A percentile compares a stretch with the other conserved stretches of the same genome.
Conservation (phyloP, 108 stramenopile species). For the Seminavis robusta region DNA sequence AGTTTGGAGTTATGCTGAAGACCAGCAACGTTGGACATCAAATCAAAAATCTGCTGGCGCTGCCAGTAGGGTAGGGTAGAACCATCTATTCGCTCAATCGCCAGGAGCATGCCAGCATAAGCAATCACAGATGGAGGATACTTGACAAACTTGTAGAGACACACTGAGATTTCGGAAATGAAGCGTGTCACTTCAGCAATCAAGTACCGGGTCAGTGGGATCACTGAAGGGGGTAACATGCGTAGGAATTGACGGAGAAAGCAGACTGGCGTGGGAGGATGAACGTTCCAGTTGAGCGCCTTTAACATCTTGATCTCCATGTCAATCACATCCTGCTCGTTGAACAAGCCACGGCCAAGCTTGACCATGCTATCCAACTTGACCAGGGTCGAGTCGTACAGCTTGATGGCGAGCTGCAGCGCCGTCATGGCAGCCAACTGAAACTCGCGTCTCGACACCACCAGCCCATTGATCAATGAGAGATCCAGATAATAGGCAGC, state of each 20-base stretch:
- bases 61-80: conserved; percentile 22
- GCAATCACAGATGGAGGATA: conserved; percentile 48
- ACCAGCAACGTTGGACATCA: conserved; percentile 20
- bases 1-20: conserved; percentile 15
- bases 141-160: conserved; percentile 50
- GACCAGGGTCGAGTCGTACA: conserved; percentile 60
- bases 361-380: conserved; percentile 55
- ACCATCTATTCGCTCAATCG: conserved; percentile 51
- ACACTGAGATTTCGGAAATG: conserved; percentile 48
- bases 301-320: conserved; percentile 61
- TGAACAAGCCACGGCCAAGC: conserved; percentile 55
- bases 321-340: conserved; percentile 52
- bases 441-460: conserved; percentile 39
- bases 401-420: conserved; percentile 70
- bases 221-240: conserved; percentile 31
- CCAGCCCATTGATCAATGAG: conserved; percentile 18
- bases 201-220: conserved; percentile 35
- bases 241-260: conserved; percentile 46
- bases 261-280: conserved; percentile 68
- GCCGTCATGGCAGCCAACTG: conserved; percentile 75
- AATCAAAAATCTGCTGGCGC: conserved; percentile 23
- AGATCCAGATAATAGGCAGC: conserved; percentile 66
- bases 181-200: conserved; percentile 55
- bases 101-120: conserved; percentile 43
- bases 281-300: conserved; percentile 62